Evolutionary conservation across 352 stramenopile species (phyloP), one percentile per base, ranked within the genome.

Genomic region (Phytopythium montanum): DNA sequence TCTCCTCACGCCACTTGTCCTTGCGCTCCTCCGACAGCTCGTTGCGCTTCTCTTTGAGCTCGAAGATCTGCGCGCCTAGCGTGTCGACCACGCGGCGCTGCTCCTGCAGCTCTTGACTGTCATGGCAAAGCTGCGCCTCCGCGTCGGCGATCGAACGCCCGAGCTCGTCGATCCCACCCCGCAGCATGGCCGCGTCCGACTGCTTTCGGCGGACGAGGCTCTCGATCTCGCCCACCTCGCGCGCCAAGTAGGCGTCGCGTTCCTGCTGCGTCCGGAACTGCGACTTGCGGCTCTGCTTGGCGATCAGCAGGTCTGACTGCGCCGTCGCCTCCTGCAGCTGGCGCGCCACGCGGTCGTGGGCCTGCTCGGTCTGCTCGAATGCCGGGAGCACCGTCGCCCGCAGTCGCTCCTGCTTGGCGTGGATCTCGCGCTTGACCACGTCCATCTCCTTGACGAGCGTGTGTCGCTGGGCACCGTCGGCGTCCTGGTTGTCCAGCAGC

Each of bases 191-290:
- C 0, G 68, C 77, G 36, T 94, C 81, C 6, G 72, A 62, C 41
- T 82, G 68, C 61, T 94, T 94, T 4, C 81, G 76, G 14, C 64
- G 59, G 14, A 87, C 59, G 9, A 94, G 73, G 10, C 55, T 66
- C 50, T 92, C 73, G 21, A 95, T 75, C 10, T 92, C 85, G 7
- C 66, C 60, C 31, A 94, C 84, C 61, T 95, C 84, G 10, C 59
- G 61, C 49, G 73, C 64, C 13, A 96, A 61, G 59, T 92, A 98
- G 7, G 75, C 73, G 73, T 99, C 96, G 3, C 97, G 84, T 51
- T 98, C 88, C 41, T 88, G 81, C 59, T 98, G 94, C 1, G 88
- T 97, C 36, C 71, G 72, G 71, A 99, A 99, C 62, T 99, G 92
- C 42, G 82, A 90, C 42, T 95, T 97, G 50, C 97, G 89, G 54